A percentile compares a stretch with the other conserved stretches of the same genome.
These are phyloP conservation scores for Pilobolus umbonatus DNA, from an alignment of 192 early-diverging fungal species.

Conservation along the genomic window DNA sequence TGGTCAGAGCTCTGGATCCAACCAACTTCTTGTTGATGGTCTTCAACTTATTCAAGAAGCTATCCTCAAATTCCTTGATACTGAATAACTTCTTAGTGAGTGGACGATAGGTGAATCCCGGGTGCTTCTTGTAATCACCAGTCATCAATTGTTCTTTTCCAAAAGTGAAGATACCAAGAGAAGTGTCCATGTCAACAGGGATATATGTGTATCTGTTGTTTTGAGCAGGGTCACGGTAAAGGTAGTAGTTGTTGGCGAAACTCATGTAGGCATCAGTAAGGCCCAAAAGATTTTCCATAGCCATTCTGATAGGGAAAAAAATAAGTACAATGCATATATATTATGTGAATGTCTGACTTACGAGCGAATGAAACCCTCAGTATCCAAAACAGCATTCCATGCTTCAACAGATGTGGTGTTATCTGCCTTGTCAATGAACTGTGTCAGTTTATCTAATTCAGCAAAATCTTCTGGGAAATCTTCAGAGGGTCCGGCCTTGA, in stretches of 20 bases:
- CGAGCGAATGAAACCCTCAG: conserved; percentile 6
- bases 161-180: conserved; percentile 4
- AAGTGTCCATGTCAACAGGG: conserved; percentile 3
- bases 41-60: not conserved
- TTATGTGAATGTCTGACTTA: not conserved
- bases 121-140: conserved; percentile 12
- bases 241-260: conserved; percentile 7
- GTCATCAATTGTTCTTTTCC: not conserved
- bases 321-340: not conserved
- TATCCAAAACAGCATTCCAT: conserved; percentile 10
- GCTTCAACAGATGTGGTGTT: not conserved
- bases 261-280: conserved; percentile 3
- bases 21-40: not conserved
- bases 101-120: conserved; percentile 6
- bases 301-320: conserved; percentile 8
- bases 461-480: not conserved
- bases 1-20: not conserved
- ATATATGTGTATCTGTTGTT: not conserved
- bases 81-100: conserved; percentile 1
- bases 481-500: conserved; percentile 2
- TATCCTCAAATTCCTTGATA: not conserved
- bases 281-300: conserved; percentile 4
- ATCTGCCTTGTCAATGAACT: conserved; percentile 6
- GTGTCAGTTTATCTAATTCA: conserved; percentile 1
- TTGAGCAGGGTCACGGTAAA: conserved; percentile 2